phyloP scores from a whole-genome alignment of 108 stramenopile genomes.

The Craspedostauros australis region DNA sequence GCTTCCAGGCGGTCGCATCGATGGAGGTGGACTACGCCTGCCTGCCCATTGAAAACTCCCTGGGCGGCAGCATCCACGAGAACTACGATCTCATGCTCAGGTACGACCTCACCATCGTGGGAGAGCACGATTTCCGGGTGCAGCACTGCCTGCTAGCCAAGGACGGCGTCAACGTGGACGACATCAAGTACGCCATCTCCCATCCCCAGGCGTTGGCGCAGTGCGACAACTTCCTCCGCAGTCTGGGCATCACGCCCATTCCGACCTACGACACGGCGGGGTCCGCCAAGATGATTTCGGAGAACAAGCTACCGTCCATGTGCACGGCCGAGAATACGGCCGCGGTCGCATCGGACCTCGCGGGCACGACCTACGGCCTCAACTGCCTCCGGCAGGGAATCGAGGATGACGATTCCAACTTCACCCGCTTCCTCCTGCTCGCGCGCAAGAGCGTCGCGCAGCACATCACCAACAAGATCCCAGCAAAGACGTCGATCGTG shows the following conservation, averaged over 20 bases:
- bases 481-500: conserved; percentile 88
- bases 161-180: conserved; percentile 55
- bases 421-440: conserved; percentile 94
- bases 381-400: conserved; percentile 87
- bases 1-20: conserved; percentile 92
- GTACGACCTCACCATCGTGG: conserved; percentile 82
- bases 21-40: conserved; percentile 93
- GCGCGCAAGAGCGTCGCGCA: conserved; percentile 67
- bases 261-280: conserved; percentile 96
- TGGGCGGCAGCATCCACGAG: conserved; percentile 97
- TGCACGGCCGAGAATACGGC: conserved; percentile 87
- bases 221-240: conserved; percentile 92
- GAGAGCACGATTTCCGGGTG: conserved; percentile 95
- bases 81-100: conserved; percentile 96
- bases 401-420: conserved; percentile 96
- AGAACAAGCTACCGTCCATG: conserved; percentile 48
- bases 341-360: conserved; percentile 93
- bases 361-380: conserved; percentile 84
- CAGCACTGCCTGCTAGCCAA: conserved; percentile 86
- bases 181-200: conserved; percentile 88
- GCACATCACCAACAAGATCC: conserved; percentile 65
- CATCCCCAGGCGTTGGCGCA: conserved; percentile 97
- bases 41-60: conserved; percentile 93
- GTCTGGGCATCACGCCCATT: conserved; percentile 66
- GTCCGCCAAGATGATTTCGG: conserved; percentile 91